Evolutionary conservation across 2,329 filamentous ascomycete species (phyloP).

Genomic region (Colletotrichum filicis): DNA sequence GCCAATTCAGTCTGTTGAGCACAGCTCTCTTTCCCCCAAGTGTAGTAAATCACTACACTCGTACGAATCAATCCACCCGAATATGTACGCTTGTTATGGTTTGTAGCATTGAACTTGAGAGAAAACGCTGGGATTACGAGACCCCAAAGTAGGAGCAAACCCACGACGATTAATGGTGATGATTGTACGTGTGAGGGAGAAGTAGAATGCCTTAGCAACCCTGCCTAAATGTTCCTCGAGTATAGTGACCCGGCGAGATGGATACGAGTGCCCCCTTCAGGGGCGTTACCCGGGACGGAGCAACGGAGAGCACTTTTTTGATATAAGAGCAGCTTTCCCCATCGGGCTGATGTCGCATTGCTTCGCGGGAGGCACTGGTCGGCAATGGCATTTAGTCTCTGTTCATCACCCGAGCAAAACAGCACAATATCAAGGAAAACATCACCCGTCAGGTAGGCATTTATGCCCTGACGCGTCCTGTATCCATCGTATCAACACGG

Average conservation of each 20-base stretch:
- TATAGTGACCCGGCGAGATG: neutral
- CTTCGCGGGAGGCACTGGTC: neutral
- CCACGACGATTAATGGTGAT: too few species aligned
- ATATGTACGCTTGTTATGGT: neutral
- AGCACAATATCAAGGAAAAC: neutral
- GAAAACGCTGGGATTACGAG: neutral
- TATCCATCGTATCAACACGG: neutral
- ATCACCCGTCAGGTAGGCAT: neutral
- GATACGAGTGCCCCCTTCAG: rapidly evolving
- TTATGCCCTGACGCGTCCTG: neutral
- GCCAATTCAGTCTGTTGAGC: neutral
- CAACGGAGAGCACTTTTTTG: neutral
- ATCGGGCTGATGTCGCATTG: neutral
- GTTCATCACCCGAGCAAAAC: neutral
- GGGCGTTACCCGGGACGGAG: neutral
- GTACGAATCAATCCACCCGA: neutral
- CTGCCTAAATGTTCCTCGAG: neutral
- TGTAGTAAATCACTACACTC: neutral
- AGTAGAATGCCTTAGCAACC: neutral
- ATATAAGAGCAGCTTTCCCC: neutral
- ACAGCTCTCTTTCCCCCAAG: neutral
- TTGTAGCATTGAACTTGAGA: too few species aligned
- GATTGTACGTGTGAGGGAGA: neutral
- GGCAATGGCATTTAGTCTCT: rapidly evolving
- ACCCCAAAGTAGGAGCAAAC: neutral